Percentiles rank a stretch among this genome's conserved stretches.
These are phyloP conservation scores for Epipyxis sp. DNA, from an alignment of 108 stramenopile genomes.

Conservation along the genomic window DNA sequence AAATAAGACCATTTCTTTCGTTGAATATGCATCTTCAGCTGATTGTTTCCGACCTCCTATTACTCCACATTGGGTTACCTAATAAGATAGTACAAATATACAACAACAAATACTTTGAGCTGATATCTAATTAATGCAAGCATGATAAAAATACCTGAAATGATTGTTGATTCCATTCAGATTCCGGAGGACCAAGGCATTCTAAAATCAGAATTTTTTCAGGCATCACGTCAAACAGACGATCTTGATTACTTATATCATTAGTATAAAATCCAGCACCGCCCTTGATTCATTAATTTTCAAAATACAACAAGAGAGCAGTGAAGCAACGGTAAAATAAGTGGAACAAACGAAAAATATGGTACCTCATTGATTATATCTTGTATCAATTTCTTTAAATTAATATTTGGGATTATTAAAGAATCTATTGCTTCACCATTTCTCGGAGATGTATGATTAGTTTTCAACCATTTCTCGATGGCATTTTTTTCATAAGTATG, in stretches of 20 bases:
- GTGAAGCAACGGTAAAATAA: background rate
- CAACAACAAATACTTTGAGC: no score
- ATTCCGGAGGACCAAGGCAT: slow-evolving; percentile 55
- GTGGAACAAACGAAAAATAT: background rate
- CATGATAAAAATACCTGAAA: no score
- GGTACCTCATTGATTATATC: slow-evolving; percentile 43
- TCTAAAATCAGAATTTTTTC: slow-evolving; percentile 26
- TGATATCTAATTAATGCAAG: no score
- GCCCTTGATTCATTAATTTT: slow-evolving; percentile 29
- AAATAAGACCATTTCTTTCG: slow-evolving; percentile 52
- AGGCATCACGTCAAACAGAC: slow-evolving; percentile 4
- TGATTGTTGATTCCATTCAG: slow-evolving; percentile 50
- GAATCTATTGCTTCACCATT: slow-evolving; percentile 46
- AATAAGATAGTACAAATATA: slow-evolving; percentile 44
- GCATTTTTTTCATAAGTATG: slow-evolving; percentile 49
- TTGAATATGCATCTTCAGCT: slow-evolving; percentile 21
- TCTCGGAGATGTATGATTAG: slow-evolving; percentile 43
- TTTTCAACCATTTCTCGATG: slow-evolving; percentile 49
- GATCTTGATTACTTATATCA: slow-evolving; percentile 16
- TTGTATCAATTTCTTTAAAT: slow-evolving; percentile 46
- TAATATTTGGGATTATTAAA: slow-evolving; percentile 72
- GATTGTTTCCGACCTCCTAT: slow-evolving; percentile 42
- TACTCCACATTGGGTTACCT: slow-evolving; percentile 37
- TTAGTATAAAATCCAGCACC: slow-evolving; percentile 47
- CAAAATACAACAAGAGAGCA: background rate